Percentiles rank a stretch among this genome's conserved stretches.
Conservation (phyloP, 129 eudicot genomes). For the Flaveria linearis region DNA sequence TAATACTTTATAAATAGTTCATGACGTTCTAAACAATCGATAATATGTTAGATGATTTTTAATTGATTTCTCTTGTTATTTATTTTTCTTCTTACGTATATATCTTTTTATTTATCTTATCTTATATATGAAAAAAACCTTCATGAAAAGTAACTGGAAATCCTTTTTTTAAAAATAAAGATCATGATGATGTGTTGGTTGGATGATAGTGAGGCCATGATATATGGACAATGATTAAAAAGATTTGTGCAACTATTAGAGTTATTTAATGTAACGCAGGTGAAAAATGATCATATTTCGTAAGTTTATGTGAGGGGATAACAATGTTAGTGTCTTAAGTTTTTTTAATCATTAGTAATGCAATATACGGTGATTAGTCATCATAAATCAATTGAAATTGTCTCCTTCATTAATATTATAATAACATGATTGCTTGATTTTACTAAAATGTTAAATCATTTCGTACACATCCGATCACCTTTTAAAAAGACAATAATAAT, state of each 20-base stretch:
- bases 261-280: too few species aligned
- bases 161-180: too few species aligned
- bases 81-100: not conserved
- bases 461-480: slow-evolving; percentile 13
- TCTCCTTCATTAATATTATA: not conserved
- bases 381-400: not conserved
- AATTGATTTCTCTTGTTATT: not conserved
- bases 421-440: not conserved
- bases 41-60: not conserved
- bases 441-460: not conserved
- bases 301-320: too few species aligned
- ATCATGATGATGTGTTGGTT: too few species aligned
- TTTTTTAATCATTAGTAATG: not conserved
- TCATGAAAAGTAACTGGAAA: too few species aligned
- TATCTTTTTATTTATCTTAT: too few species aligned
- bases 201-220: too few species aligned
- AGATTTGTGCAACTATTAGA: too few species aligned
- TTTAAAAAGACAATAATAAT: slow-evolving; percentile 24
- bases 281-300: too few species aligned
- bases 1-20: not conserved
- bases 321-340: too few species aligned
- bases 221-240: too few species aligned
- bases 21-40: not conserved
- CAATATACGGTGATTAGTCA: not conserved
- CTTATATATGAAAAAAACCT: too few species aligned